phyloP scores from a whole-genome alignment of 495 filamentous ascomycete genomes.

The Aspergillus diversus region DNA sequence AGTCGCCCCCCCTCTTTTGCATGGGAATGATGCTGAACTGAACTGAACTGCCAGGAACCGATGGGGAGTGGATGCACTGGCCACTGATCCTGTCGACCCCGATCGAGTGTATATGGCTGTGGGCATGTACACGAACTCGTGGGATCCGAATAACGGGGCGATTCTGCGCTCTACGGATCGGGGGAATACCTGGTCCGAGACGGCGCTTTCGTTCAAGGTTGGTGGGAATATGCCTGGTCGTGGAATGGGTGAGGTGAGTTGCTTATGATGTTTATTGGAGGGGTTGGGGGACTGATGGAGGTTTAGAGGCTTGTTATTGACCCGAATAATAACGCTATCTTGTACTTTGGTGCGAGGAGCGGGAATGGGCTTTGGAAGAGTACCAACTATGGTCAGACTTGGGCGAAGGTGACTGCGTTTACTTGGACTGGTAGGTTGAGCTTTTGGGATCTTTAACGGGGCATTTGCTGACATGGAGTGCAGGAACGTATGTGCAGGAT shows the following conservation, averaged over 20 bases:
- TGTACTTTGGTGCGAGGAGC: conserved; percentile 21
- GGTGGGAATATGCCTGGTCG: conserved; percentile 26
- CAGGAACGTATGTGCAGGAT: conserved; percentile 19
- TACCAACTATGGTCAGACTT: conserved; percentile 20
- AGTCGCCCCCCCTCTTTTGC: background rate
- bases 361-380: conserved; percentile 21
- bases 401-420: conserved; percentile 18
- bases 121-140: conserved; percentile 23
- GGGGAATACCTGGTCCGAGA: conserved; percentile 22
- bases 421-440: conserved; percentile 18
- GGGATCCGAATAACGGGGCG: conserved; percentile 22
- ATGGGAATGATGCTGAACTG: background rate
- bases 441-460: too few relatives aligned
- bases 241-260: conserved; percentile 22
- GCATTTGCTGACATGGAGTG: background rate
- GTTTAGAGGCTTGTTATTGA: conserved; percentile 18
- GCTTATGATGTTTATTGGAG: too few relatives aligned
- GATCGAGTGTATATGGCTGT: conserved; percentile 20
- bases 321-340: conserved; percentile 19
- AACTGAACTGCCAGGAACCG: conserved; percentile 14
- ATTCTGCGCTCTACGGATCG: conserved; percentile 22
- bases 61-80: conserved; percentile 22
- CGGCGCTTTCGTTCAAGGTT: conserved; percentile 21
- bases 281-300: conserved; percentile 3
- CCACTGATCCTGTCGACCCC: conserved; percentile 21